A percentile compares a stretch with the other conserved stretches of the same genome.
Conservation (phyloP, 2,329 filamentous ascomycete species). For the Stylonectria norvegica region DNA sequence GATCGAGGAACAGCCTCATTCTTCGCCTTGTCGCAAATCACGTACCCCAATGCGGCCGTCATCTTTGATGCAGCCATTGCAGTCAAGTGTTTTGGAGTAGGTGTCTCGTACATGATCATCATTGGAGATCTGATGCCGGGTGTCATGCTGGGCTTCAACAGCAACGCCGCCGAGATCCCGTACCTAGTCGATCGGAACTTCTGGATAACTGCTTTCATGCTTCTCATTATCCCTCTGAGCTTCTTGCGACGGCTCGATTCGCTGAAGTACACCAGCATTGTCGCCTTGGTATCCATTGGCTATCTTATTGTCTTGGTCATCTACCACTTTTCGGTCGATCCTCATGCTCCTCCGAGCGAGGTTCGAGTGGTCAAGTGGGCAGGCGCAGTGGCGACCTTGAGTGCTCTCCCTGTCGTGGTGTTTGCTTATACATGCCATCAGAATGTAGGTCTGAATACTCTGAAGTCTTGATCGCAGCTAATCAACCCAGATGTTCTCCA, state of each 20-base stretch:
- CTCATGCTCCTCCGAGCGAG: slow-evolving; percentile 67
- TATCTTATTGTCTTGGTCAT: slow-evolving; percentile 92
- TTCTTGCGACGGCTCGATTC: slow-evolving; percentile 91
- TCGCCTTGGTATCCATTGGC: slow-evolving; percentile 87
- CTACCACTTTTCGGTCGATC: slow-evolving; percentile 84
- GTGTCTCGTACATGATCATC: slow-evolving; percentile 96
- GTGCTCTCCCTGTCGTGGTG: slow-evolving; percentile 88
- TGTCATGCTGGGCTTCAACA: slow-evolving; percentile 77
- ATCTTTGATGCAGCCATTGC: slow-evolving; percentile 95
- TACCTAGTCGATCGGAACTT: slow-evolving; percentile 90
- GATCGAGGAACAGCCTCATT: slow-evolving; percentile 87
- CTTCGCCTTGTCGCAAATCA: slow-evolving; percentile 94
- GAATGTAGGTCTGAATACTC: slow-evolving; percentile 58
- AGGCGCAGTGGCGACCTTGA: slow-evolving; percentile 73
- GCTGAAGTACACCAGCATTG: slow-evolving; percentile 91
- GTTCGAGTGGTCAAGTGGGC: slow-evolving; percentile 77
- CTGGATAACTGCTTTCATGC: slow-evolving; percentile 98
- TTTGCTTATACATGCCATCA: slow-evolving; percentile 99
- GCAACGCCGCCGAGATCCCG: slow-evolving; percentile 55
- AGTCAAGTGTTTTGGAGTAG: slow-evolving; percentile 96
- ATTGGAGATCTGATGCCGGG: slow-evolving; percentile 98
- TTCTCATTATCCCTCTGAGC: slow-evolving; percentile 89
- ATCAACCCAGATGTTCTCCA: slow-evolving; percentile 82
- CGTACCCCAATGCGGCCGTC: slow-evolving; percentile 92
- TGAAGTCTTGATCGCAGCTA: slow-evolving; percentile 2